Conservation (phyloP, 148 eudicot genomes). For the Vaccinium myrtillus region DNA sequence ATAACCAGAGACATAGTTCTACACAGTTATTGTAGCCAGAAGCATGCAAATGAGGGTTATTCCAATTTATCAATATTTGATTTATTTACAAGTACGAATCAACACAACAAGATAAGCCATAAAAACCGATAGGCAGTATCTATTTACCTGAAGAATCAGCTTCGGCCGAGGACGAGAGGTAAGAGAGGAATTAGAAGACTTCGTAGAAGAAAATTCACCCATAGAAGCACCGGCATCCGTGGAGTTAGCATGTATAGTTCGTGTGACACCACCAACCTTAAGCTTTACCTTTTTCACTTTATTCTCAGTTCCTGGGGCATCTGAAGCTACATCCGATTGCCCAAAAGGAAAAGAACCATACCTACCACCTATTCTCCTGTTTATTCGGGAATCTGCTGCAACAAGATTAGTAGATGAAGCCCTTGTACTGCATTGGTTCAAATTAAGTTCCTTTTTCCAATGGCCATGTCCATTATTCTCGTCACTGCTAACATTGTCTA, state of each 20-base stretch:
- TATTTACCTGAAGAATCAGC: slow-evolving; percentile 16
- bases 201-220: slow-evolving; percentile 12
- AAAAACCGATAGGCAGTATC: neutral
- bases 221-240: slow-evolving; percentile 7
- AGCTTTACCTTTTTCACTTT: slow-evolving; percentile 38
- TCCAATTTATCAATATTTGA: slow-evolving; percentile 7
- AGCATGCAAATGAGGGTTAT: neutral
- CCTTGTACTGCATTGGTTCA: slow-evolving; percentile 20
- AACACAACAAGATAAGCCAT: neutral
- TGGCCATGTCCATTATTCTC: slow-evolving; percentile 15
- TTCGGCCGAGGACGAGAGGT: slow-evolving; percentile 12
- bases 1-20: neutral
- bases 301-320: slow-evolving; percentile 17
- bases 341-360: neutral
- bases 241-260: slow-evolving; percentile 29
- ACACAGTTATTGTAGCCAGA: neutral
- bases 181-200: slow-evolving; percentile 16
- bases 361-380: slow-evolving; percentile 5
- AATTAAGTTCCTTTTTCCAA: slow-evolving; percentile 13
- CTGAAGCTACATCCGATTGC: slow-evolving; percentile 15
- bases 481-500: slow-evolving; percentile 22
- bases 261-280: slow-evolving; percentile 43
- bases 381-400: slow-evolving; percentile 15
- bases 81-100: neutral
- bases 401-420: slow-evolving; percentile 20